A percentile compares a stretch with the other conserved stretches of the same genome.
phyloP scores from a whole-genome alignment of 2,329 filamentous ascomycete species.

The Aspergillus sergii region DNA sequence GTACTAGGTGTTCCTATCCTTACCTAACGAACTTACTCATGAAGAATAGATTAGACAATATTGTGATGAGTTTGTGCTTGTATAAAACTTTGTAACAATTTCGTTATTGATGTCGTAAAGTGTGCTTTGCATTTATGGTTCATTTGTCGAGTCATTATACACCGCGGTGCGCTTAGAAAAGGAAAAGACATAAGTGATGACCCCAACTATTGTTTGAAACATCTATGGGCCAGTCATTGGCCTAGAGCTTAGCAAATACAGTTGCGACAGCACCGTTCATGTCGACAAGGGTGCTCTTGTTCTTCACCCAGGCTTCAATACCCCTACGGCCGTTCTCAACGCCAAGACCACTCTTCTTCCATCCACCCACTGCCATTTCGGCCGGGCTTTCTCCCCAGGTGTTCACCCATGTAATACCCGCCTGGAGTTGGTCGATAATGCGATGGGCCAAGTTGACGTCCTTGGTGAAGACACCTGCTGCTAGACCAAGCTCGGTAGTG shows the following conservation, averaged over 20 bases:
- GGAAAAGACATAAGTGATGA: not conserved
- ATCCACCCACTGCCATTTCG: conserved; percentile 90
- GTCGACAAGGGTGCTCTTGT: conserved; percentile 86
- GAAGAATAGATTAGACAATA: conserved; percentile 6
- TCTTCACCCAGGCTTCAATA: conserved; percentile 78
- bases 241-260: conserved; percentile 71
- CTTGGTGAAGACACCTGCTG: conserved; percentile 79
- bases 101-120: not conserved
- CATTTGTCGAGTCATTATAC: not conserved
- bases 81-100: not conserved
- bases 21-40: not conserved
- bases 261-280: conserved; percentile 71
- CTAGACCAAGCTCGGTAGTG: conserved; percentile 74
- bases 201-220: not conserved
- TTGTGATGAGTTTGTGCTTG: not conserved
- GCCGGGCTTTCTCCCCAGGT: conserved; percentile 91
- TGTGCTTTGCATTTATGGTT: not conserved
- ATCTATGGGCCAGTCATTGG: not conserved
- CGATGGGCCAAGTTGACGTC: conserved; percentile 74
- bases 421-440: conserved; percentile 71
- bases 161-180: not conserved
- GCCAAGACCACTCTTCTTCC: conserved; percentile 87
- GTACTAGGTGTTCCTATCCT: conserved; percentile 3
- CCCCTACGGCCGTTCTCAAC: conserved; percentile 83
- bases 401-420: conserved; percentile 90